Evolutionary conservation across 495 filamentous ascomycete species (phyloP), one percentile per base, ranked within the genome.

Genomic region (Daldinia loculata): DNA sequence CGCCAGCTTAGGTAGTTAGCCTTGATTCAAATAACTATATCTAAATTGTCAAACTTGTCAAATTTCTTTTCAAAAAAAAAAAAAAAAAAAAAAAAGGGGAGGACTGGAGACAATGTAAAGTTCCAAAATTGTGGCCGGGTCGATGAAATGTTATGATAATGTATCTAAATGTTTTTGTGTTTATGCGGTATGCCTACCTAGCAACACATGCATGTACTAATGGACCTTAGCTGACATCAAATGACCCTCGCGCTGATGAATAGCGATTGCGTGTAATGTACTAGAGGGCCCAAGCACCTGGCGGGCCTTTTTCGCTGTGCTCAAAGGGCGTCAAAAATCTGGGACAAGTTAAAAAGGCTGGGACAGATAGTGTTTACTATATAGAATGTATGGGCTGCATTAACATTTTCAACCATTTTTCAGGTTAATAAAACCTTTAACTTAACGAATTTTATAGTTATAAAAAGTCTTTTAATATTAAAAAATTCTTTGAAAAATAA

Each of bases 211-310:
- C n/a, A 36, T 36, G 59, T n/a, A 43, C 12, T 39, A 58, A 39
- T 39, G 12, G 6, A 34, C 9, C n/a, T n/a, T 43, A 70, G 61
- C 56, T 66, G 61, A 65, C 57, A 55, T 70, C 17, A 55, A 53
- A 53, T 66, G 56, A 64, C 58, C 32, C 39, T 36, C 34, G 22
- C 48, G 69, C 69, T 68, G 69, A 68, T 71, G 63, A 56, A 56
- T 71, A 55, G 39, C 30, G 60, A 61, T 64, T 63, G 64, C 69
- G 69, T 45, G 64, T 72, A 67, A 50, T 53, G 52, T 38, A n/a
- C n/a, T n/a, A n/a, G n/a, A n/a, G n/a, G n/a, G n/a, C n/a, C n/a
- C n/a, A n/a, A n/a, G n/a, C n/a, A n/a, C n/a, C n/a, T n/a, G n/a
- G n/a, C n/a, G n/a, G n/a, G n/a, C n/a, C n/a, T n/a, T n/a, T n/a